phyloP scores from a whole-genome alignment of 768 basidiomycete genomes.

The Leccinum uliginosum region DNA sequence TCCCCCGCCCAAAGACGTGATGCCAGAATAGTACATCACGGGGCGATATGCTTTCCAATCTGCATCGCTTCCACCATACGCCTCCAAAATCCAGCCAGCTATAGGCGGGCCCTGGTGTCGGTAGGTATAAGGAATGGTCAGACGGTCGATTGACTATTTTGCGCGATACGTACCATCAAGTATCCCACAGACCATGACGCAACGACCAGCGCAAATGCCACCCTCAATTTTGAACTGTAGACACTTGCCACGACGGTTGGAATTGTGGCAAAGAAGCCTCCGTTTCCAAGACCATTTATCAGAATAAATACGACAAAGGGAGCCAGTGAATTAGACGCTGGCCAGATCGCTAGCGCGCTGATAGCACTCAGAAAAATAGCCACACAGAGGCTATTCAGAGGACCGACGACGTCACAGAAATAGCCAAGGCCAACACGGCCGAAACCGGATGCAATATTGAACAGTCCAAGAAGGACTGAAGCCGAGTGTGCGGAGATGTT shows the following conservation, averaged over 20 bases:
- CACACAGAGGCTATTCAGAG: constrained; percentile 25
- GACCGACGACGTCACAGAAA: constrained; percentile 29
- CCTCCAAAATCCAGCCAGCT: constrained; percentile 27
- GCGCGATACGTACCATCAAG: constrained; percentile 14
- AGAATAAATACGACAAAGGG: constrained; percentile 27
- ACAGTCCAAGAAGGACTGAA: constrained; percentile 31
- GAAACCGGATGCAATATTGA: constrained; percentile 33
- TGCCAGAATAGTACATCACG: constrained; percentile 29
- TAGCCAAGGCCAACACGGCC: constrained; percentile 29
- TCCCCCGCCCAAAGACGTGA: constrained; percentile 24
- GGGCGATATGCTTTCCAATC: constrained; percentile 25
- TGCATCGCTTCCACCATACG: constrained; percentile 20
- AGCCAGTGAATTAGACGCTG: constrained; percentile 23
- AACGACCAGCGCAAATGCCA: constrained; percentile 34
- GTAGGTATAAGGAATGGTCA: neutral
- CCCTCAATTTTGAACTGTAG: constrained; percentile 28
- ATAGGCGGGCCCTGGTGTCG: constrained; percentile 26
- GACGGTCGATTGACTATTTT: neutral
- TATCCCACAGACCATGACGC: constrained; percentile 32
- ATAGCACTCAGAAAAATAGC: constrained; percentile 26
- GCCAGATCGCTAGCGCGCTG: constrained; percentile 32
- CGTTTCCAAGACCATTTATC: constrained; percentile 29
- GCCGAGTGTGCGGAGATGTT: constrained; percentile 12
- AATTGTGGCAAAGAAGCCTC: constrained; percentile 33
- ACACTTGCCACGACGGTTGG: constrained; percentile 30